Percentiles rank a stretch among this genome's conserved stretches.
phyloP scores from a whole-genome alignment of 768 basidiomycete genomes.

The Tulasnella sp. region DNA sequence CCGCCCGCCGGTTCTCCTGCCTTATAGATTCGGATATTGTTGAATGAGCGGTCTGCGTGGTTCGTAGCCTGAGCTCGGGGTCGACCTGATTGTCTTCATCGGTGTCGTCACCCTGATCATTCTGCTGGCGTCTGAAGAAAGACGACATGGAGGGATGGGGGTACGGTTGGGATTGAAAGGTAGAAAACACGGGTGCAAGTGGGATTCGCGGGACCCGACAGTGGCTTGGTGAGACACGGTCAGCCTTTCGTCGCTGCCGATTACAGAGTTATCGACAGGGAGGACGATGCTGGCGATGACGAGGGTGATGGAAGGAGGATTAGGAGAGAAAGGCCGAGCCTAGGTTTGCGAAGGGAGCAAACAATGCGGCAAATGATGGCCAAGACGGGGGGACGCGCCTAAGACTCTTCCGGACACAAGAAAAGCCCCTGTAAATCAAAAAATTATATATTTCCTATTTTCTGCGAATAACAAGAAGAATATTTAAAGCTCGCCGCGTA shows the following conservation, averaged over 20 bases:
- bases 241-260: background rate
- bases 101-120: conserved; percentile 16
- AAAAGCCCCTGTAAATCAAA: conserved; percentile 1
- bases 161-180: background rate
- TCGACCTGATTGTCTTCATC: conserved; percentile 43
- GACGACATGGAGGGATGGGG: conserved; percentile 22
- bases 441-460: background rate
- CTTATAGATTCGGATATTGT: conserved; percentile 83
- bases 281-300: background rate
- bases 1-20: conserved; percentile 47
- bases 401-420: background rate
- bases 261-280: background rate
- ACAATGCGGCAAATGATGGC: background rate
- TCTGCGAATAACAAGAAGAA: background rate
- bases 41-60: conserved; percentile 88
- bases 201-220: background rate
- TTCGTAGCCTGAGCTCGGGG: conserved; percentile 79
- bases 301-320: background rate
- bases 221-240: background rate
- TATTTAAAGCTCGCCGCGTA: background rate
- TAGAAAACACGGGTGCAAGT: conserved; percentile 2
- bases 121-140: conserved; percentile 26
- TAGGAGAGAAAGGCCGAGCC: conserved; percentile 11
- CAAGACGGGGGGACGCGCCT: background rate
- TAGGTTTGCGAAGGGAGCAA: background rate